phyloP scores from a whole-genome alignment of 139 green algal species.

The Haematococcus sp. region DNA sequence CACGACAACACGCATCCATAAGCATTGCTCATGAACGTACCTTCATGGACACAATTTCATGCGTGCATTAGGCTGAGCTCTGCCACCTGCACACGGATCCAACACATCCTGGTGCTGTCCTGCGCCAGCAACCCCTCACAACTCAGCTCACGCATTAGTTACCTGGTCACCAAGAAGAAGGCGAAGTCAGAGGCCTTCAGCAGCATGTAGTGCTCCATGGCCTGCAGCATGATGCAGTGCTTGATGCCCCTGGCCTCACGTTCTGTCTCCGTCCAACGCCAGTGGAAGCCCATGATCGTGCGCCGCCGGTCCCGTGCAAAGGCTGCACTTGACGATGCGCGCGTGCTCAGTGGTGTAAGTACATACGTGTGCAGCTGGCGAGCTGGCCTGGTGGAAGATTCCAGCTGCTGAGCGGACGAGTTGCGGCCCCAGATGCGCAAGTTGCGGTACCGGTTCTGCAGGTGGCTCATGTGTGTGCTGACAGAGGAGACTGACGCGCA shows the following conservation, averaged over 20 bases:
- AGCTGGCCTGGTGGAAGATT: not conserved
- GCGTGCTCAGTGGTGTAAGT: not conserved
- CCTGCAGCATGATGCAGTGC: not conserved
- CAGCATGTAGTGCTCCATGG: slow-evolving; percentile 23
- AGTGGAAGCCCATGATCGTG: slow-evolving; percentile 3
- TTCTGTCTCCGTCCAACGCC: no score
- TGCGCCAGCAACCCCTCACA: no score
- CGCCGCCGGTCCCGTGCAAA: slow-evolving; percentile 29
- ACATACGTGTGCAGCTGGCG: slow-evolving; percentile 2
- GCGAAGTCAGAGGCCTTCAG: slow-evolving; percentile 31
- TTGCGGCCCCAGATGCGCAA: slow-evolving; percentile 3
- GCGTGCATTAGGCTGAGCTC: no score
- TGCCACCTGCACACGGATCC: no score
- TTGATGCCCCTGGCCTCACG: not conserved
- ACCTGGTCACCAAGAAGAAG: slow-evolving; percentile 32
- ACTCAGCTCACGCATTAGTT: not conserved
- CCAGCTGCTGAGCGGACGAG: not conserved
- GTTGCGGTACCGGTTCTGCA: not conserved
- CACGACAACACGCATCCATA: no score
- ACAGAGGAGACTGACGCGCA: not conserved
- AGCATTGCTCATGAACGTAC: no score
- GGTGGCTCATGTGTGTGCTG: slow-evolving; percentile 3
- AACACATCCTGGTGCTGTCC: no score
- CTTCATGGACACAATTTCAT: no score
- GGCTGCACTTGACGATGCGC: not conserved